phyloP scores from a whole-genome alignment of 1,139 yeast genomes.

The Meyerozyma sp. region DNA sequence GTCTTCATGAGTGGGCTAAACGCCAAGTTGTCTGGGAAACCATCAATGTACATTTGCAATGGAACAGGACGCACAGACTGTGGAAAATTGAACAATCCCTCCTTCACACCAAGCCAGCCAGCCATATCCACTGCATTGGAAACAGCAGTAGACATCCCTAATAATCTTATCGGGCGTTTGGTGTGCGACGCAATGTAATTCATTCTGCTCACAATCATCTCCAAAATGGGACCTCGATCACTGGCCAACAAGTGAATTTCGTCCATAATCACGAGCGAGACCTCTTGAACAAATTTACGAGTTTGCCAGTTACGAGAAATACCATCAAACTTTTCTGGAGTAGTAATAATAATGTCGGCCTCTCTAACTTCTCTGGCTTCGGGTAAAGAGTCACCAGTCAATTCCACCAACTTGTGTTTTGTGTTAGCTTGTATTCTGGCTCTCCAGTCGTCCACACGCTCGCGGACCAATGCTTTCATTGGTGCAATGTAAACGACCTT shows the following conservation, averaged over 20 bases:
- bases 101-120: slow-evolving; percentile 89
- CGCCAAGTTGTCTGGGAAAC: slow-evolving; percentile 91
- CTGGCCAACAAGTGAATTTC: slow-evolving; percentile 95
- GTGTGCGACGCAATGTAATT: slow-evolving; percentile 81
- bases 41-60: slow-evolving; percentile 94
- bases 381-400: slow-evolving; percentile 96
- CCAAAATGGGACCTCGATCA: slow-evolving; percentile 96
- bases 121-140: slow-evolving; percentile 98
- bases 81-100: slow-evolving; percentile 90
- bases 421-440: slow-evolving; percentile 55
- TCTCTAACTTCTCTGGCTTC: slow-evolving; percentile 80
- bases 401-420: slow-evolving; percentile 71
- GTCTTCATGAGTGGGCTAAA: slow-evolving; percentile 95
- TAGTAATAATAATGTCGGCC: slow-evolving; percentile 90
- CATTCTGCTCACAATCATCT: slow-evolving; percentile 98
- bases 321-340: slow-evolving; percentile 99
- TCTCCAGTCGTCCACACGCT: slow-evolving; percentile 95
- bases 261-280: slow-evolving; percentile 93
- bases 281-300: slow-evolving; percentile 84
- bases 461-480: slow-evolving; percentile 96
- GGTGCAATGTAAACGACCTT: slow-evolving; percentile 96
- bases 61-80: slow-evolving; percentile 98
- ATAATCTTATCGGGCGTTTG: slow-evolving; percentile 65
- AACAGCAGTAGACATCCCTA: slow-evolving; percentile 97
- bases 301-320: slow-evolving; percentile 98